These are phyloP conservation scores for Proteromonas lacertae DNA, from an alignment of 352 stramenopile genomes.

Conservation along the genomic window DNA sequence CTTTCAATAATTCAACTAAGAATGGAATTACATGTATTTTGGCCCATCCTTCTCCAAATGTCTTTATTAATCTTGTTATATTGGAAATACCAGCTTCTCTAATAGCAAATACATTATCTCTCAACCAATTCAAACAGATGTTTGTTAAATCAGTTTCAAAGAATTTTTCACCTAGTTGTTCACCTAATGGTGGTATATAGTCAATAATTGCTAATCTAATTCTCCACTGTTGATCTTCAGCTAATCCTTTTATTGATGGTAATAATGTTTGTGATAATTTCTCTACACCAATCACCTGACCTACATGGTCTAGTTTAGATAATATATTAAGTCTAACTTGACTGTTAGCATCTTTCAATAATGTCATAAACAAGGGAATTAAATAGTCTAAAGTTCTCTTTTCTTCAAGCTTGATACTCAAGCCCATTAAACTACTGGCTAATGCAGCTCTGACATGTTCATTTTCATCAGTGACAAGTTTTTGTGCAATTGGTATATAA, in stretches of 20 bases:
- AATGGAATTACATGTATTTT: conserved; percentile 56
- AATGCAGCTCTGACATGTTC: conserved; percentile 77
- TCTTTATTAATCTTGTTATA: conserved; percentile 52
- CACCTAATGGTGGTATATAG: conserved; percentile 75
- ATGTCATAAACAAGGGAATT: conserved; percentile 58
- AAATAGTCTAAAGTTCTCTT: conserved; percentile 63
- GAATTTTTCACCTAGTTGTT: conserved; percentile 67
- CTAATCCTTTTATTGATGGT: conserved; percentile 78
- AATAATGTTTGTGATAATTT: conserved; percentile 73
- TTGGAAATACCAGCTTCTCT: conserved; percentile 73
- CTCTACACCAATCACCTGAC: conserved; percentile 82
- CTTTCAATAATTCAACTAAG: conserved; percentile 56
- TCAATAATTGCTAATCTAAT: conserved; percentile 90
- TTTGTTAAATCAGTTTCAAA: conserved; percentile 68
- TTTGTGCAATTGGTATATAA: conserved; percentile 7
- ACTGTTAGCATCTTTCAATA: conserved; percentile 76
- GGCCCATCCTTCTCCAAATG: conserved; percentile 80
- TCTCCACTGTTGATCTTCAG: conserved; percentile 88
- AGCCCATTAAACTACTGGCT: conserved; percentile 64
- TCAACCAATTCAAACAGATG: conserved; percentile 78
- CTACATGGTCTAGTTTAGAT: conserved; percentile 71
- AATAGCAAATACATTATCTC: conserved; percentile 83
- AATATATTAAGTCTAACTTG: conserved; percentile 94
- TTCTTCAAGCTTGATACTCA: conserved; percentile 59
- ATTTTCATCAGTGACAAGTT: conserved; percentile 65